Evolutionary conservation across 2,329 filamentous ascomycete genomes (phyloP).

Genomic region (Chaetomiaceae sp.): DNA sequence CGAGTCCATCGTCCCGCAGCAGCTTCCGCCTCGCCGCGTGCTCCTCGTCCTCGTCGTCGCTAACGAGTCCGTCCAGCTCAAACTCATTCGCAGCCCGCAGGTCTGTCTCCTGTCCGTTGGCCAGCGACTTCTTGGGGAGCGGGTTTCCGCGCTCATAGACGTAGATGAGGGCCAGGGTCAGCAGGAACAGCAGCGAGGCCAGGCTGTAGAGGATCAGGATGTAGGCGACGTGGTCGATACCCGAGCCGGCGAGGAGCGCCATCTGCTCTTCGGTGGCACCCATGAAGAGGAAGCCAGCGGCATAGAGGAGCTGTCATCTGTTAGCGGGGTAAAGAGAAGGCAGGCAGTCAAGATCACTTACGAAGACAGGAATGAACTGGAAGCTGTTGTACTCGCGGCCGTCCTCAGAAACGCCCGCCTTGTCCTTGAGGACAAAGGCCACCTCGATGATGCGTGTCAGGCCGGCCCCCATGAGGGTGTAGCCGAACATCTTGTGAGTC

Average conservation of each 20-base stretch:
- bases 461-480: slow-evolving; percentile 89
- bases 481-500: slow-evolving; percentile 86
- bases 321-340: not conserved
- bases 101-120: slow-evolving; percentile 46
- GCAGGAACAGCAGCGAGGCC: slow-evolving; percentile 86
- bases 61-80: slow-evolving; percentile 85
- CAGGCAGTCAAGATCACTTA: slow-evolving; percentile 43
- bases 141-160: slow-evolving; percentile 66
- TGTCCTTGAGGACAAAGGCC: slow-evolving; percentile 77
- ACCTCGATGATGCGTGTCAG: slow-evolving; percentile 84
- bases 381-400: slow-evolving; percentile 63
- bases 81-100: slow-evolving; percentile 85
- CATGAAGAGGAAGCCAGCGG: slow-evolving; percentile 95
- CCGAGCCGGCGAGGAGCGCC: slow-evolving; percentile 64
- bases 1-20: slow-evolving; percentile 29
- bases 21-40: slow-evolving; percentile 36
- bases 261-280: slow-evolving; percentile 96
- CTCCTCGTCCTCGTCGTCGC: slow-evolving; percentile 71
- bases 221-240: slow-evolving; percentile 86
- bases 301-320: slow-evolving; percentile 65
- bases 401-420: slow-evolving; percentile 58
- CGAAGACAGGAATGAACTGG: slow-evolving; percentile 50
- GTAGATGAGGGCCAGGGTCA: slow-evolving; percentile 78
- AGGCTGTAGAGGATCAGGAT: slow-evolving; percentile 87
- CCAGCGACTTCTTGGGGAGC: slow-evolving; percentile 34